Evolutionary conservation across 768 basidiomycete genomes (phyloP).

Genomic region (Mrakia frigida): DNA sequence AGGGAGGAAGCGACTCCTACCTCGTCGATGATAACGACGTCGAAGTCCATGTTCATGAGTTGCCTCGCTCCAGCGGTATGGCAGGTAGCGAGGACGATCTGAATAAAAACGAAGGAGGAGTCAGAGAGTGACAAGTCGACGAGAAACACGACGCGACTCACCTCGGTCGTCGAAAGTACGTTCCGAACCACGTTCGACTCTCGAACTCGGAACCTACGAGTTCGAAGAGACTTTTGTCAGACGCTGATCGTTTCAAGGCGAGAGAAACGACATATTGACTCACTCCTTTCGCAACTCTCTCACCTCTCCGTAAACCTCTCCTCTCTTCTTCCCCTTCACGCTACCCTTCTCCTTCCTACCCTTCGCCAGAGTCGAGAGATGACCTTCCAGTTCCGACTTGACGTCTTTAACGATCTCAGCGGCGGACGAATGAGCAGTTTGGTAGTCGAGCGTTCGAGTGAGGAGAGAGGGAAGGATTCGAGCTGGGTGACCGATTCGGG

Average conservation of each 20-base stretch:
- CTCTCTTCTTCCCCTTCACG: slow-evolving; percentile 61
- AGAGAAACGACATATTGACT: slow-evolving; percentile 37
- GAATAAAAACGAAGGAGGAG: not conserved
- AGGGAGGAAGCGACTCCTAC: slow-evolving; percentile 17
- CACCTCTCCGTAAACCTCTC: slow-evolving; percentile 81
- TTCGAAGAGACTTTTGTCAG: slow-evolving; percentile 5
- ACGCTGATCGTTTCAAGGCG: not conserved
- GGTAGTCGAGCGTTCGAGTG: slow-evolving; percentile 46
- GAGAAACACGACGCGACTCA: slow-evolving; percentile 37
- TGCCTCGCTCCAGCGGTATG: slow-evolving; percentile 87
- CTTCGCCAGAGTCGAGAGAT: slow-evolving; percentile 63
- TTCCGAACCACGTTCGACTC: slow-evolving; percentile 77
- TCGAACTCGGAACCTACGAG: slow-evolving; percentile 73
- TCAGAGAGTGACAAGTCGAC: too few relatives aligned
- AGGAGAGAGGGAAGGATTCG: slow-evolving; percentile 64
- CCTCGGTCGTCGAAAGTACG: slow-evolving; percentile 74
- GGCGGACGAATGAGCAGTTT: slow-evolving; percentile 48
- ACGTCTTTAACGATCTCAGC: slow-evolving; percentile 82
- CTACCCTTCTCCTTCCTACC: slow-evolving; percentile 48
- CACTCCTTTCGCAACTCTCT: slow-evolving; percentile 86
- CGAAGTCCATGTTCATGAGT: slow-evolving; percentile 69
- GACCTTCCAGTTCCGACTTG: slow-evolving; percentile 72
- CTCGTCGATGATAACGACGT: slow-evolving; percentile 93
- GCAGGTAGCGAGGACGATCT: slow-evolving; percentile 89
- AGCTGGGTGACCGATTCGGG: slow-evolving; percentile 93